Conservation (phyloP, 1,284 basidiomycete genomes). For the Pterula multifida region DNA sequence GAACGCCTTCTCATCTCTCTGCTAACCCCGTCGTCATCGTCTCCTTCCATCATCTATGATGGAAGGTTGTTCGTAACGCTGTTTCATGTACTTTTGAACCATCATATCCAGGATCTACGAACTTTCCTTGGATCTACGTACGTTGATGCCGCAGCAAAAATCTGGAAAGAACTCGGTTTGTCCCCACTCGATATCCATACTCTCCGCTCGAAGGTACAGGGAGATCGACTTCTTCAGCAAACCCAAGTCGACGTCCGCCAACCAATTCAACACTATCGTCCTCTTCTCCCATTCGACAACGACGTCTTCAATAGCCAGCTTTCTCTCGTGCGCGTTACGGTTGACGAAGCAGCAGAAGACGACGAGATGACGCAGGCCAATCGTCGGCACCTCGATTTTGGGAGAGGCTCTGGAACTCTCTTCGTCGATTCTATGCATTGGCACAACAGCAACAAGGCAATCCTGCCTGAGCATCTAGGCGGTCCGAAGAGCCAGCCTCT, state of each 20-base stretch:
- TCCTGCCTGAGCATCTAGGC: conserved; percentile 44
- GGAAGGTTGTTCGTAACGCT: neutral
- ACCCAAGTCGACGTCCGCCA: neutral
- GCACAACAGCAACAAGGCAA: conserved; percentile 34
- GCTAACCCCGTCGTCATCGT: neutral
- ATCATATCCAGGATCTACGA: neutral
- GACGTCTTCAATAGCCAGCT: conserved; percentile 36
- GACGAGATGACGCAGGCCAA: conserved; percentile 12
- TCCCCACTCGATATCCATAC: neutral
- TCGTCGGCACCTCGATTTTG: conserved; percentile 12
- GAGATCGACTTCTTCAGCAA: neutral
- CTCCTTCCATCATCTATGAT: neutral
- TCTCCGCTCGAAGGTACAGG: neutral
- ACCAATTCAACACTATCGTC: conserved; percentile 10
- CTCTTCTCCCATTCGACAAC: conserved; percentile 39
- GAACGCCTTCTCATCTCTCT: neutral
- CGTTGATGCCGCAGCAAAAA: conserved; percentile 8
- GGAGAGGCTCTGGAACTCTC: conserved; percentile 25
- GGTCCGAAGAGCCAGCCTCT: conserved; percentile 22
- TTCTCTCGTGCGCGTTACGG: conserved; percentile 21
- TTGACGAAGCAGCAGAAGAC: conserved; percentile 8
- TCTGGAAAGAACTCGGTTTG: neutral
- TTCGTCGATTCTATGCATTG: conserved; percentile 47
- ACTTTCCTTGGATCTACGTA: conserved; percentile 4
- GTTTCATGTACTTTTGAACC: neutral